These are phyloP conservation scores for Ceratocystis huliohia DNA, from an alignment of 2,329 filamentous ascomycete species.

Conservation along the genomic window DNA sequence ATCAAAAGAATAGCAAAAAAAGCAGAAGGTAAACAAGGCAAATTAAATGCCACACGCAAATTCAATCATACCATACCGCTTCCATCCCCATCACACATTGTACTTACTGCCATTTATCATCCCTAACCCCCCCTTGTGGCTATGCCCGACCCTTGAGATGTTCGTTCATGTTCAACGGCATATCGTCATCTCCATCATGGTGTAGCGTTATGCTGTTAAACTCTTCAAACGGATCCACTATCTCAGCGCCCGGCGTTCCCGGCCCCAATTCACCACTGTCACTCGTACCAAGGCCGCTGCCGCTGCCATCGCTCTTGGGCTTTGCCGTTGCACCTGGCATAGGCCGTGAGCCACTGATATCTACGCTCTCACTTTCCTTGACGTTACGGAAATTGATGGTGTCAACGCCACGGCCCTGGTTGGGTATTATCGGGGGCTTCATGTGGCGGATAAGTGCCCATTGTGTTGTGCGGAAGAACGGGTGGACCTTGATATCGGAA, in stretches of 20 bases:
- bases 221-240: constrained; percentile 87
- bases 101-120: neutral
- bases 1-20: neutral
- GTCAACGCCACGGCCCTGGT: constrained; percentile 79
- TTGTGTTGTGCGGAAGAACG: constrained; percentile 90
- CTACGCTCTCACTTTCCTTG: constrained; percentile 91
- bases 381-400: constrained; percentile 96
- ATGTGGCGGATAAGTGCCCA: constrained; percentile 96
- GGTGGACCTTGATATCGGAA: constrained; percentile 89
- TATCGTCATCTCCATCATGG: constrained; percentile 76
- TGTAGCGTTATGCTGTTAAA: constrained; percentile 98
- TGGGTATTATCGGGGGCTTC: constrained; percentile 93
- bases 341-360: constrained; percentile 52
- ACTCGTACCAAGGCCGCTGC: constrained; percentile 21
- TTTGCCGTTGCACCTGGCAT: constrained; percentile 25
- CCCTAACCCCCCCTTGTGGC: neutral
- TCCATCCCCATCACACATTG: neutral
- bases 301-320: constrained; percentile 11
- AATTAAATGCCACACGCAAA: neutral
- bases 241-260: constrained; percentile 79
- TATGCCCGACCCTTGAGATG: constrained; percentile 24
- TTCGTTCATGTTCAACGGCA: constrained; percentile 26
- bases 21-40: constrained; percentile 3
- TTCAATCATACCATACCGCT: constrained; percentile 2
- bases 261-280: constrained; percentile 69